Evolutionary conservation across 2,329 filamentous ascomycete genomes (phyloP).

Genomic region (Conoideocrella luteorostrata): DNA sequence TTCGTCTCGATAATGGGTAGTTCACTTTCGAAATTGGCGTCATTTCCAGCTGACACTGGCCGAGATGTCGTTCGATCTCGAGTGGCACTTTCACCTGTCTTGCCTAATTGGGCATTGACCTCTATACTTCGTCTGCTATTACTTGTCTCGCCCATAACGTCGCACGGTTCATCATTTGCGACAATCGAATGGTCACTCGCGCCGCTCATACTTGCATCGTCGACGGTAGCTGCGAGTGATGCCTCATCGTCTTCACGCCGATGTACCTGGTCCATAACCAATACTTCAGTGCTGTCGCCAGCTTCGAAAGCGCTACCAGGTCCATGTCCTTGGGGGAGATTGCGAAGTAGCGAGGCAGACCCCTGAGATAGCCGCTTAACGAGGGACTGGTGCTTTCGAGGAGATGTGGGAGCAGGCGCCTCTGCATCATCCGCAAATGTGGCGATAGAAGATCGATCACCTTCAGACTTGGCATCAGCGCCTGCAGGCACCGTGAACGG

Average conservation of each 20-base stretch:
- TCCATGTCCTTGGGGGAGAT: conserved; percentile 32
- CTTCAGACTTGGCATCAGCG: conserved; percentile 33
- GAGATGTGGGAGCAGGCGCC: conserved; percentile 16
- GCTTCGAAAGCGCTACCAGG: conserved; percentile 9
- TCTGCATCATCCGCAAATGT: conserved; percentile 60
- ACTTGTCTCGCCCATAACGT: conserved; percentile 7
- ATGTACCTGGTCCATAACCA: conserved; percentile 30
- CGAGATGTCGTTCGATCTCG: neutral
- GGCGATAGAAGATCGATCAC: conserved; percentile 59
- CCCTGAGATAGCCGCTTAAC: conserved; percentile 43
- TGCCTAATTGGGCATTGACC: conserved; percentile 32
- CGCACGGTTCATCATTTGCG: conserved; percentile 8
- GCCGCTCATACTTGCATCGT: conserved; percentile 40
- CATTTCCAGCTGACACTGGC: neutral
- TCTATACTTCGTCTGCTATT: conserved; percentile 25
- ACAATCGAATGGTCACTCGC: conserved; percentile 26
- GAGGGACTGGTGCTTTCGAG: conserved; percentile 27
- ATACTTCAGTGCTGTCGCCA: conserved; percentile 30
- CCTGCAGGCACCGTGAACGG: conserved; percentile 55
- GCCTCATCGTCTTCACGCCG: conserved; percentile 36
- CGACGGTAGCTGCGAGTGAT: conserved; percentile 53
- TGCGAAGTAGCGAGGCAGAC: conserved; percentile 38
- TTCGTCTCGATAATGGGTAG: no score
- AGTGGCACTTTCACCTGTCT: conserved; percentile 3
- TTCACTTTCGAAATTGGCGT: no score